Base-by-base conservation (phyloP, 495 filamentous ascomycete species). In the Lophiostoma macrostomum region DNA sequence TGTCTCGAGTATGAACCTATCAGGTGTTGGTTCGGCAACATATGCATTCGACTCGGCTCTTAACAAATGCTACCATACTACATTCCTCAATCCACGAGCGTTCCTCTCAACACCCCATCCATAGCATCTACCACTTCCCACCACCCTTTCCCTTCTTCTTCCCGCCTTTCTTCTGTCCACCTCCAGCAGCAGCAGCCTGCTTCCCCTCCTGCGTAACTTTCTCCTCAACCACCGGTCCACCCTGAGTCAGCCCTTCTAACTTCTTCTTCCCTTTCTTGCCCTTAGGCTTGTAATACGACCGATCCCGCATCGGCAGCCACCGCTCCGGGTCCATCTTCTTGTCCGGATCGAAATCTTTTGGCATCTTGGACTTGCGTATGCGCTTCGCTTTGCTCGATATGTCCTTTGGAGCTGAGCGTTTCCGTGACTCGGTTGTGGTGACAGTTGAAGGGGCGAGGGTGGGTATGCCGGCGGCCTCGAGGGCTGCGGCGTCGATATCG, bases 261-360 rank as follows among this genome's bases (percentile, higher is more conserved):
- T 81, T 83, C 74, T 86, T 87, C 76, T 88, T 91, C 10, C 88
- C 88, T 76, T 95, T 96, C 68, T 83, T 85, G 10, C 90, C 90
- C 72, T 94, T 95, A 12, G 91, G 91, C 41, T 85, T 73, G 71
- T 95, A 99, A 35, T 79, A 84, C 56, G 87, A 94, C 13, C 93
- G 78, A 64, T 99, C 93, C 40, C 84, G 79, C 50, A 97, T 72
- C 19, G 93, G 91, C 51, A 97, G 69, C 93, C 93, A 99, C 40
- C 93, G 73, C 70, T 99, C 94, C 1, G 87, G 84, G 64, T 97
- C 93, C 5, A 86, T 74, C 36, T 79, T 80, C 76, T 90, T 95
- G 61, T 72, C 78, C 29, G 77, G 69, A 53, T 83, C 88, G 61
- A 83, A 90, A 63, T 88, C 80, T 71, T 91, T 91, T 16, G 91